Base-by-base conservation (phyloP, 2,329 filamentous ascomycete species). In the Aotearoamyces nothofagi region DNA sequence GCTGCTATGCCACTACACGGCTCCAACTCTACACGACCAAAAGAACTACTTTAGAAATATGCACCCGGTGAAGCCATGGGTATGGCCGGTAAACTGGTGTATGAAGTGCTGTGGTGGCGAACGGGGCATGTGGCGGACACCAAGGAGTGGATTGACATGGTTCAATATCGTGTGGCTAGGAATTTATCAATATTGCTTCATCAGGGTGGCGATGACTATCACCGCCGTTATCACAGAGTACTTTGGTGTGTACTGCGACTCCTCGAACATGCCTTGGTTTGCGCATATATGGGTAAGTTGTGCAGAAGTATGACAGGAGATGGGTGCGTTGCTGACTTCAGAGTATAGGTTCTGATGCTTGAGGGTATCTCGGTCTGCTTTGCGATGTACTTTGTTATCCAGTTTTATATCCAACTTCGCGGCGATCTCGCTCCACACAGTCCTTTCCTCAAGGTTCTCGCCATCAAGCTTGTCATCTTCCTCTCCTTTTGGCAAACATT, bases 391-490 rank as follows among this genome's bases (percentile, higher is more conserved):
- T 86, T 78, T 49, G 54, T 93, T 24, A 74, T 92, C 37, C 82
- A 92, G 43, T 90, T 90, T 51, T 92, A 92, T 51, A 51, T 79
- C 16, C 81, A 92, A 51, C 60, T 90, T 25, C 73, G 70, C 37
- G 55, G 62, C 1, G 69, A 80, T 33, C 62, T 92, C 15, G 61
- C 64, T 5, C 65, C 75, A 30, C 69, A 92, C 46, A 63, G 58
- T 11, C 78, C 82, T 0, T 78, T 87, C 39, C 53, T 87, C 39
- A 92, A 92, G 53, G 73, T 92, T 15, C 48, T 83, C 12, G 78
- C 81, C 44, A 90, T 93, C 55, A 92, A 92, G 54, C 64, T 92
- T 15, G 82, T 92, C 46, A 83, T 92, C 45, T 92, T 92, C 60
- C 65, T 93, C 40, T 84, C 77, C 19, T 92, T 92, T 53, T 92